These are phyloP conservation scores for Cryphonectria carpinicola DNA, from an alignment of 2,329 filamentous ascomycete species.

Conservation along the genomic window DNA sequence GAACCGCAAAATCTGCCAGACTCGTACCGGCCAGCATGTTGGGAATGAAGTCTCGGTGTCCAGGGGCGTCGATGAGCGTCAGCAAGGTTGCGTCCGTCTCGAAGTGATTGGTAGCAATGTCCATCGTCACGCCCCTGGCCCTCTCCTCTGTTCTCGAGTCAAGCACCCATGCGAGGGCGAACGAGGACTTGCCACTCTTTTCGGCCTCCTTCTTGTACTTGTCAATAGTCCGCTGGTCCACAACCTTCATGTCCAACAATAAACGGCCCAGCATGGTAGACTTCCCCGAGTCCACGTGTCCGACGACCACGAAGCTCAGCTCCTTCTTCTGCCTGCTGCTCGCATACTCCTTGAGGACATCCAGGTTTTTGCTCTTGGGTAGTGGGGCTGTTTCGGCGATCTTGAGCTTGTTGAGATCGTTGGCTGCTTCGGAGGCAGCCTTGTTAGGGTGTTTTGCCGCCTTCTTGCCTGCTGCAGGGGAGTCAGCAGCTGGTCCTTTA, in stretches of 20 bases:
- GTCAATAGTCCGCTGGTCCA: conserved; percentile 86
- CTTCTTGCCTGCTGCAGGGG: conserved; percentile 55
- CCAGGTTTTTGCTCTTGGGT: conserved; percentile 76
- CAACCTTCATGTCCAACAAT: conserved; percentile 82
- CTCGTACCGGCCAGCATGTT: conserved; percentile 99
- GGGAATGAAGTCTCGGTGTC: conserved; percentile 93
- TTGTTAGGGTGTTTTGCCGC: conserved; percentile 44
- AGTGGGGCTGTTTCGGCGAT: conserved; percentile 55
- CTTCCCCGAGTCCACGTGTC: conserved; percentile 98
- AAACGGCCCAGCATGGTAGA: conserved; percentile 97
- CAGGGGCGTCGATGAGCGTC: conserved; percentile 93
- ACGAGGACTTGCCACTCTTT: conserved; percentile 90
- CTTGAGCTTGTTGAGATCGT: conserved; percentile 45
- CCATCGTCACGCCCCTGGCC: conserved; percentile 89
- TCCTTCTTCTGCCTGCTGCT: conserved; percentile 76
- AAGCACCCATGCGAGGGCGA: conserved; percentile 95
- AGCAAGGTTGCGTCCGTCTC: conserved; percentile 86
- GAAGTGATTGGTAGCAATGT: conserved; percentile 94
- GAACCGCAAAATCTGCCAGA: conserved; percentile 92
- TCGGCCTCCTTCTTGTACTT: conserved; percentile 88
- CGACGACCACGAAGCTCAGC: conserved; percentile 91
- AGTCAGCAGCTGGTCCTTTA: conserved; percentile 58
- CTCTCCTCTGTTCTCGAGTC: conserved; percentile 91
- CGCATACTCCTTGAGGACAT: conserved; percentile 81
- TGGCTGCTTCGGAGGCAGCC: conserved; percentile 41